Base-by-base conservation (phyloP, 768 basidiomycete genomes). In the Kwoniella sp. region DNA sequence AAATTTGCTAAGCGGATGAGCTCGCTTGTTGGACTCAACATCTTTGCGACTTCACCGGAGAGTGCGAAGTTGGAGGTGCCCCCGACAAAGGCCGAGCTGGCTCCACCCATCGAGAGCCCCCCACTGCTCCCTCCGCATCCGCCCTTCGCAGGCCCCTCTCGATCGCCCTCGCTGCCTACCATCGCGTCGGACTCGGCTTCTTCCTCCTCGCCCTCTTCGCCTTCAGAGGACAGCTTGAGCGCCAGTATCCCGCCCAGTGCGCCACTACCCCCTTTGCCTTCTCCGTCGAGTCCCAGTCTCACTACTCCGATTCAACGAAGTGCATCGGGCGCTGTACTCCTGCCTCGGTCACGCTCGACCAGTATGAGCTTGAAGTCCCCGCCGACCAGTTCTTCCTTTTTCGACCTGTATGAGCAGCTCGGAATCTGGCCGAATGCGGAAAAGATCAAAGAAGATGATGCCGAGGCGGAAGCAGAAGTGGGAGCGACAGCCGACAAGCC, bases 401-500 rank as follows among this genome's bases (percentile, higher is more conserved):
- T 63, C 57, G 71, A 73, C 41, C 52, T 73, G 20, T 73, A 73
- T 48, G 66, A 64, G 46, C 67, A 73, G 38, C 54, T 73, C 1
- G 71, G 71, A 1, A 70, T 73, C n/a, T 66, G 63, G 60, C 71
- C 71, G 0, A 61, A 62, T 7, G 43, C 54, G 4, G 62, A 65
- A 20, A 56, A 68, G 38, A 25, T 42, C 5, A 38, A 31, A 19
- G 47, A 49, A 15, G 27, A 5, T 9, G 55, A 44, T 34, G 14
- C 17, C n/a, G 19, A 20, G 37, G 33, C 38, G 46, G 27, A 45
- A 14, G 42, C 26, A 10, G 27, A 9, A 14, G 17, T 31, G 28
- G 37, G 37, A 5, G 9, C 3, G 19, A 14, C 19, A 3, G 5
- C 19, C 4, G 37, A 19, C 9, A 7, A 8, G 10, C 12, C 37